Base-by-base conservation (phyloP, 352 stramenopile genomes). In the Elongisporangium undulatum region DNA sequence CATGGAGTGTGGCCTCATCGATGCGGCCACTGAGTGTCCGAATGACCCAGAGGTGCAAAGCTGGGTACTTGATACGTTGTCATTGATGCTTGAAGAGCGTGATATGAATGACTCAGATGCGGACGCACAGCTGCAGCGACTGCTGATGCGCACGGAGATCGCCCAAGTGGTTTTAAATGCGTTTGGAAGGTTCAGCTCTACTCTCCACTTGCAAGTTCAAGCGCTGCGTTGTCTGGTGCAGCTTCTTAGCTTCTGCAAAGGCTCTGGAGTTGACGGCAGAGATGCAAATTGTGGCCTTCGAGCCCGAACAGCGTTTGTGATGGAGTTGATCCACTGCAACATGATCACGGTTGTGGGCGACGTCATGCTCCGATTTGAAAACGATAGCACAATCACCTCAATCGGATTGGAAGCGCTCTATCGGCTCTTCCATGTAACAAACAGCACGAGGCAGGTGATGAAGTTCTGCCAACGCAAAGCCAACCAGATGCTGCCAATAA, bases 21-120 rank as follows among this genome's bases (percentile, higher is more conserved):
- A 72, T 51, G 55, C 67, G 2, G 72, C 69, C 0, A 48, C 67
- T 19, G 62, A 73, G 20, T 71, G 74, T 26, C 60, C 67, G 0
- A 78, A 67, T 21, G 72, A 81, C 20, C 41, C 55, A 34, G 62
- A 68, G 3, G 58, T 81, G 10, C 72, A 78, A 39, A 58, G 49
- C 2, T 81, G 72, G 72, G 39, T 72, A 13, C 8, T 81, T 5
- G 49, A 7, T 7, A 59, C 56, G 3, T 63, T 81, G 16, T 22
- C 57, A 2, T 60, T 53, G 0, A 54, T 81, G 51, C 21, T 74
- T 4, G 51, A 72, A 22, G 63, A 67, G 4, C 21, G 45, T 9
- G 52, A 64, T 22, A 17, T 19, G 15, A 51, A 3, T 10, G 8
- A 7, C 50, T 12, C 21, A 53, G 51, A 56, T 38, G 20, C 39